Conservation (phyloP, 441 rosid species). For the Populus hybrid region DNA sequence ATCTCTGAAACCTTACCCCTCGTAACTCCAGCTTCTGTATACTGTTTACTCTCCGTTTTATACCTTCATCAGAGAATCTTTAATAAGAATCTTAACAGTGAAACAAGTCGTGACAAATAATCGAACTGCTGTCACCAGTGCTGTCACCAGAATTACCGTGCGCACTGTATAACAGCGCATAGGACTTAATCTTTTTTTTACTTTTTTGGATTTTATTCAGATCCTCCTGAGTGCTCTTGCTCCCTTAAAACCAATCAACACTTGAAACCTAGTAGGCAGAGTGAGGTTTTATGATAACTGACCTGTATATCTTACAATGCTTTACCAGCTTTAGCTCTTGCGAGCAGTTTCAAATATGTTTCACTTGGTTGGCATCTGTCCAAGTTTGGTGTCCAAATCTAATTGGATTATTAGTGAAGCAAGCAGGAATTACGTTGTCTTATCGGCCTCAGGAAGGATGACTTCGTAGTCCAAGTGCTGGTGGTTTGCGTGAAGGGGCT, state of each 20-base stretch:
- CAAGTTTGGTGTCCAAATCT: background rate
- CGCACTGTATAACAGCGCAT: background rate
- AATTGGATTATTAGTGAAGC: background rate
- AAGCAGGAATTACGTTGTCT: background rate
- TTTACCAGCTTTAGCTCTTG: background rate
- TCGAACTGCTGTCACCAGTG: background rate
- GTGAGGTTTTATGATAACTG: background rate
- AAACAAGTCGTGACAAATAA: background rate
- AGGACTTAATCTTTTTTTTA: background rate
- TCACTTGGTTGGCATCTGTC: background rate
- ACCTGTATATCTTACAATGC: background rate
- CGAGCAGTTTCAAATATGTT: background rate
- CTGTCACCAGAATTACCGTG: background rate
- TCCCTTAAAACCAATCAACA: background rate
- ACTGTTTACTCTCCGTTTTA: background rate
- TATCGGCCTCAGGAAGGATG: background rate
- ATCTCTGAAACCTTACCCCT: background rate
- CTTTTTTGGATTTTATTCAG: background rate
- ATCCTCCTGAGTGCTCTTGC: background rate
- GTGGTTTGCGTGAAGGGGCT: background rate
- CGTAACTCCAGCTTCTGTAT: background rate
- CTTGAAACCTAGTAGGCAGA: background rate
- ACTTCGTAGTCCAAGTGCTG: background rate
- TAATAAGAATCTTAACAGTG: background rate
- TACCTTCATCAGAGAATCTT: background rate